Percentiles rank a stretch among this genome's conserved stretches.
Evolutionary conservation across 805 yeast genomes (phyloP).

Genomic region (Zygoascus biomembranicola): DNA sequence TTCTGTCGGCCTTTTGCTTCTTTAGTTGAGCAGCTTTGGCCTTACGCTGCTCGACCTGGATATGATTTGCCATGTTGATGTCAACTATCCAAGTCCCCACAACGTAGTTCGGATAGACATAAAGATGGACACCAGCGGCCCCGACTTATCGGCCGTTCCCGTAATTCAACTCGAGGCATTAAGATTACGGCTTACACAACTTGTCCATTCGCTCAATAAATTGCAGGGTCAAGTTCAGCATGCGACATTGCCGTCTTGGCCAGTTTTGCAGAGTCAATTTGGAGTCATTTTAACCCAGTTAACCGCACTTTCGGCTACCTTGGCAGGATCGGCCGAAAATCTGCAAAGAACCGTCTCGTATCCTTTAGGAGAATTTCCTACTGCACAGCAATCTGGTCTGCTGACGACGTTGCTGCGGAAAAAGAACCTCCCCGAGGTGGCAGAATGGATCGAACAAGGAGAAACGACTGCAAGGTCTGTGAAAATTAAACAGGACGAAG

Average conservation of each 20-base stretch:
- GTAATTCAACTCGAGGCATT: constrained; percentile 54
- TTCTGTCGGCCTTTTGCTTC: constrained; percentile 20
- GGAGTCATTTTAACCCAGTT: constrained; percentile 78
- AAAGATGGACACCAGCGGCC: constrained; percentile 1
- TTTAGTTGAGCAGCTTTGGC: constrained; percentile 23
- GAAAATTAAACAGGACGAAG: constrained; percentile 41
- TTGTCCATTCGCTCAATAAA: constrained; percentile 51
- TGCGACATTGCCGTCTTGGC: constrained; percentile 44
- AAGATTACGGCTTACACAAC: constrained; percentile 52
- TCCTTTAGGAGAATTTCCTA: constrained; percentile 80
- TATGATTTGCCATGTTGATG: constrained; percentile 3
- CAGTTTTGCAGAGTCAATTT: constrained; percentile 73
- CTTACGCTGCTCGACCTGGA: constrained; percentile 17
- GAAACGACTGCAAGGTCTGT: constrained; percentile 28
- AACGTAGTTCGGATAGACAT: background rate
- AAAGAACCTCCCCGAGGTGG: constrained; percentile 84
- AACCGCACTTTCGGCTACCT: constrained; percentile 61
- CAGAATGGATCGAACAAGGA: constrained; percentile 64
- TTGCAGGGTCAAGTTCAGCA: constrained; percentile 46
- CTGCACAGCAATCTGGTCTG: constrained; percentile 73
- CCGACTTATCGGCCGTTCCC: constrained; percentile 43
- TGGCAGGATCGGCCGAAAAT: constrained; percentile 51
- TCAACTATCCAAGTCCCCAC: background rate
- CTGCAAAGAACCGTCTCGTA: constrained; percentile 65
- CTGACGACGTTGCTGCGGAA: constrained; percentile 79